These are phyloP conservation scores for Saccharomyces pastorianus DNA, from an alignment of 1,139 yeast genomes.

Conservation along the genomic window DNA sequence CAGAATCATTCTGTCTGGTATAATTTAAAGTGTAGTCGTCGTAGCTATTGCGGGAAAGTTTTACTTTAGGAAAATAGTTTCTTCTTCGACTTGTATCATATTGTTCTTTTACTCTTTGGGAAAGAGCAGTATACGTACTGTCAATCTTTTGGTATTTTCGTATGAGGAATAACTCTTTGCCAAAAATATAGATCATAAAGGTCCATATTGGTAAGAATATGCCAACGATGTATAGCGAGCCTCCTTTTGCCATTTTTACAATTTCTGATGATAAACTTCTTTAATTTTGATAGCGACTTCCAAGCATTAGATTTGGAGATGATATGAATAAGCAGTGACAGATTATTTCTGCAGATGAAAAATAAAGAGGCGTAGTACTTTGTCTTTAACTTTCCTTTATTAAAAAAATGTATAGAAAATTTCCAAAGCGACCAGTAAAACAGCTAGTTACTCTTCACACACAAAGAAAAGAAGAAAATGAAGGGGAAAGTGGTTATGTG, in stretches of 20 bases:
- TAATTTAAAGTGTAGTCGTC: slow-evolving; percentile 23
- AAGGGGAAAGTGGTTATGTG: no score
- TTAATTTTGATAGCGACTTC: neutral
- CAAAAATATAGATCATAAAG: neutral
- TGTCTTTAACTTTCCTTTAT: neutral
- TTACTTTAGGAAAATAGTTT: slow-evolving; percentile 13
- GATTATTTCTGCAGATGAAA: neutral
- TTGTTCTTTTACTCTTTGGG: neutral
- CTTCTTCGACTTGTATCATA: neutral
- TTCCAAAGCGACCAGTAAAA: neutral
- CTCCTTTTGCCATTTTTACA: neutral
- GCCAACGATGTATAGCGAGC: neutral
- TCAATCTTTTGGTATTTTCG: neutral
- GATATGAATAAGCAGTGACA: neutral
- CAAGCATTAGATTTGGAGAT: neutral
- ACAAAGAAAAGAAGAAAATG: neutral
- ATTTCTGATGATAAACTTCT: neutral
- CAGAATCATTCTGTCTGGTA: neutral
- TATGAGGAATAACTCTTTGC: neutral
- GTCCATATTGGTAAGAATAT: neutral
- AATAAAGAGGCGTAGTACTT: neutral
- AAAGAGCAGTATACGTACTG: neutral
- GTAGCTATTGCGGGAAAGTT: slow-evolving; percentile 40
- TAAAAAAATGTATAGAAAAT: neutral
- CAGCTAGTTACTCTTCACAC: neutral